Evolutionary conservation across 2,329 filamentous ascomycete genomes (phyloP).

Genomic region (Coniochaeta hoffmannii): DNA sequence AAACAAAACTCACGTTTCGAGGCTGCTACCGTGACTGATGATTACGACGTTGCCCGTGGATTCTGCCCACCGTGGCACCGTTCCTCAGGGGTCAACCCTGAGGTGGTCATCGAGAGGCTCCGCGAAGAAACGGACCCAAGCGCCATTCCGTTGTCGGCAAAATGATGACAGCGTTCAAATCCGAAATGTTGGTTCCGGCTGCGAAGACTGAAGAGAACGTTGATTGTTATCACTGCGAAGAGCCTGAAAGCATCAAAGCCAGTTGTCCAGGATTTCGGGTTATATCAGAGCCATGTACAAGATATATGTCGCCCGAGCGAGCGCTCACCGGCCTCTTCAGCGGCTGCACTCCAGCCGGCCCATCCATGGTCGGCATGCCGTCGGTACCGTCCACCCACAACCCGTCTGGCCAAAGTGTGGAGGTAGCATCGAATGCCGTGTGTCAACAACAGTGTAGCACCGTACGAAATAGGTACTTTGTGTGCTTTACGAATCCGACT

Average conservation of each 20-base stretch:
- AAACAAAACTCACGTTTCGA: no score
- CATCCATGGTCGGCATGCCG: not conserved
- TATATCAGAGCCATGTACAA: not conserved
- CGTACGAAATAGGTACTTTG: not conserved
- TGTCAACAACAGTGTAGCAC: not conserved
- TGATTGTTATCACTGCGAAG: not conserved
- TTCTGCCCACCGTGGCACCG: no score
- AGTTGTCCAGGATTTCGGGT: not conserved
- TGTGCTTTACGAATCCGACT: no score
- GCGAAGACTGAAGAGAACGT: not conserved
- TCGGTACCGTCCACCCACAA: not conserved
- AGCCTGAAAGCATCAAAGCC: not conserved
- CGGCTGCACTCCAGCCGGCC: not conserved
- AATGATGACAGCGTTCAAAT: not conserved
- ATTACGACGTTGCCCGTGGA: not conserved
- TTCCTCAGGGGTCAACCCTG: no score
- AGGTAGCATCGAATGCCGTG: not conserved
- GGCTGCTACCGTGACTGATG: no score
- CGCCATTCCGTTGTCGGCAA: no score
- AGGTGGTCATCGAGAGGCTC: no score
- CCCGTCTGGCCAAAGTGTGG: not conserved
- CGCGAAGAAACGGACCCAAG: no score
- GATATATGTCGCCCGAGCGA: not conserved
- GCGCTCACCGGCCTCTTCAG: not conserved
- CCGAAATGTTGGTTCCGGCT: not conserved